These are phyloP conservation scores for Aspergillus clavatus DNA, from an alignment of 2,329 filamentous ascomycete species.

Conservation along the genomic window DNA sequence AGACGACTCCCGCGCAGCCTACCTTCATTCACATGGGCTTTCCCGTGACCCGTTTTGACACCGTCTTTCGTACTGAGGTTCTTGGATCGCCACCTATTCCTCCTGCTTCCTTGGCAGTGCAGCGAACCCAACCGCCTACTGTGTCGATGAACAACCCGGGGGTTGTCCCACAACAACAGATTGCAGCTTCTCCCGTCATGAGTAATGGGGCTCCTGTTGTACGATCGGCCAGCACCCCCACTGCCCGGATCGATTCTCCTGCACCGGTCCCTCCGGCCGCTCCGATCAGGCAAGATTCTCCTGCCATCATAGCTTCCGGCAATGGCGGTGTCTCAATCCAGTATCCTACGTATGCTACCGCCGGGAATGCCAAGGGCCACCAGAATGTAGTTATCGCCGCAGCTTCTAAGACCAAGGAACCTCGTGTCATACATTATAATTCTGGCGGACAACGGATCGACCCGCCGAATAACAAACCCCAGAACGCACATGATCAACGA, in stretches of 20 bases:
- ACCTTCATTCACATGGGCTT: slow-evolving; percentile 1
- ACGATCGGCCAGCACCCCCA: background rate
- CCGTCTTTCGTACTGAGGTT: slow-evolving; percentile 3
- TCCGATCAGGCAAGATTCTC: background rate
- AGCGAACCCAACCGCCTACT: background rate
- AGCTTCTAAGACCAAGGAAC: background rate
- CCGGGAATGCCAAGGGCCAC: background rate
- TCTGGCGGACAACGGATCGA: slow-evolving; percentile 4
- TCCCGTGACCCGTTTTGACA: slow-evolving; percentile 3
- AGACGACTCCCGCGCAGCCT: slow-evolving; percentile 10
- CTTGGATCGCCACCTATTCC: background rate
- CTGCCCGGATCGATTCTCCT: background rate
- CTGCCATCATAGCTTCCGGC: background rate
- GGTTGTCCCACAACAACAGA: background rate
- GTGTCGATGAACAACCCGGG: background rate
- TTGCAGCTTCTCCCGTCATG: background rate
- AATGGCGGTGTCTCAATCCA: background rate
- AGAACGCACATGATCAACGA: background rate
- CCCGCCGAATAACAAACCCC: slow-evolving; percentile 1
- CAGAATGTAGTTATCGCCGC: background rate
- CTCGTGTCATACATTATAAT: slow-evolving; percentile 2
- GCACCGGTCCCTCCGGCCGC: background rate
- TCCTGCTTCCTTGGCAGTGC: background rate
- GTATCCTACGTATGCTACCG: background rate
- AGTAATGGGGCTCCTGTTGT: background rate